Percentiles rank a stretch among this genome's conserved stretches.
Evolutionary conservation across 148 eudicot species (phyloP).

Genomic region (Rhododendron molle): DNA sequence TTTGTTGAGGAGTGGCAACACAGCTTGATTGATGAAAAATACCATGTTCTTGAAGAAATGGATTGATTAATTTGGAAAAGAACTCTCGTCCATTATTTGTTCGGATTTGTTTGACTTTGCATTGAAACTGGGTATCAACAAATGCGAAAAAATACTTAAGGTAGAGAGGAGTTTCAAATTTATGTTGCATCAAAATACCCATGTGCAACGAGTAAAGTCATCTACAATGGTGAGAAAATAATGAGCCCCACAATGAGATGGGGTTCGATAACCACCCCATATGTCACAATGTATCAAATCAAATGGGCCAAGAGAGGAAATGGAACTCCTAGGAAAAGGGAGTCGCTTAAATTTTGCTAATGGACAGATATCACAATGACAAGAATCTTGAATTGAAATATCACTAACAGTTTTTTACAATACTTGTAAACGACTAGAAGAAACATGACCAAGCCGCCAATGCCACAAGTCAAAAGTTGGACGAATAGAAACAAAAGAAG

Average conservation of each 20-base stretch:
- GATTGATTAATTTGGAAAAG: neutral
- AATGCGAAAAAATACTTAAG: neutral
- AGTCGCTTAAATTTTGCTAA: no score
- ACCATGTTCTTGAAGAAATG: neutral
- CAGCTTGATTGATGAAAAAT: neutral
- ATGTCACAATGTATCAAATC: no score
- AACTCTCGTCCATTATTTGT: neutral
- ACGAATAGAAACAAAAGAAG: neutral
- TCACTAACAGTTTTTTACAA: neutral
- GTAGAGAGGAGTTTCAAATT: neutral
- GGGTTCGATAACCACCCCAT: no score
- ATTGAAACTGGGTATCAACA: neutral
- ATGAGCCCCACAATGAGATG: neutral
- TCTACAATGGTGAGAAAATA: neutral
- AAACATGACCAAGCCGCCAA: neutral
- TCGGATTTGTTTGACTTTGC: neutral
- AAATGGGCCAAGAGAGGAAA: no score
- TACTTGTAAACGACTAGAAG: neutral
- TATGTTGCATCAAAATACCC: neutral
- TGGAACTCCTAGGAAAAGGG: no score
- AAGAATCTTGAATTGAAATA: neutral
- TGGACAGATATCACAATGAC: conserved; percentile 5
- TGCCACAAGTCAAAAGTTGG: neutral
- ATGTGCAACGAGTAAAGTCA: no score
- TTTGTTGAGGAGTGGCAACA: neutral